Evolutionary conservation across 2,329 filamentous ascomycete genomes (phyloP).

Genomic region (Camillea tinctor): DNA sequence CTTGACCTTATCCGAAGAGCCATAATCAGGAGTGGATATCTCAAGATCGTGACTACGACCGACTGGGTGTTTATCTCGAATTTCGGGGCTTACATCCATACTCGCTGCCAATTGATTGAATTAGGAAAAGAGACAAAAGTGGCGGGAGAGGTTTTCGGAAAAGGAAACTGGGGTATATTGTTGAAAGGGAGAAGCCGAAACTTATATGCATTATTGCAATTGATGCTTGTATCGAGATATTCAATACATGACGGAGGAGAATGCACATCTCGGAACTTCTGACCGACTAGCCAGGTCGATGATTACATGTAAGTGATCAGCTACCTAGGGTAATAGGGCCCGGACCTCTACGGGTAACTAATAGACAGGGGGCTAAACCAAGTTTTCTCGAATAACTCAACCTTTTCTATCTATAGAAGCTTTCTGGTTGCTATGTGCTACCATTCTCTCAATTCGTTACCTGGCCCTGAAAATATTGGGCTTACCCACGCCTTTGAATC

Average conservation of each 20-base stretch:
- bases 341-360: no score
- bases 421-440: conserved; percentile 14
- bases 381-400: neutral
- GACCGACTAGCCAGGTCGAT: neutral
- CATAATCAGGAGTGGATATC: conserved; percentile 2
- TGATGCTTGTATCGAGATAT: neutral
- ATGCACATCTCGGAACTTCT: neutral
- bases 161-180: neutral
- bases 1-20: neutral
- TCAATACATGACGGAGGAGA: neutral
- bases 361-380: neutral
- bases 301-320: neutral
- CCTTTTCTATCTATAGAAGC: neutral
- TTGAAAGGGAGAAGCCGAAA: neutral
- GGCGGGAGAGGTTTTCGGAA: neutral
- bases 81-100: neutral
- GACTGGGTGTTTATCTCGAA: neutral
- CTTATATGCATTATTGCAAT: neutral
- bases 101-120: neutral
- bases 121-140: neutral
- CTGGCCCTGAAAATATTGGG: conserved; percentile 43
- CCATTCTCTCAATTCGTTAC: conserved; percentile 57
- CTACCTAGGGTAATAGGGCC: no score
- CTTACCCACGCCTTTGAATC: conserved; percentile 60
- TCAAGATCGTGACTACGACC: neutral